Conservation (phyloP, 2,329 filamentous ascomycete genomes). For the Sporothrix brasiliensis region DNA sequence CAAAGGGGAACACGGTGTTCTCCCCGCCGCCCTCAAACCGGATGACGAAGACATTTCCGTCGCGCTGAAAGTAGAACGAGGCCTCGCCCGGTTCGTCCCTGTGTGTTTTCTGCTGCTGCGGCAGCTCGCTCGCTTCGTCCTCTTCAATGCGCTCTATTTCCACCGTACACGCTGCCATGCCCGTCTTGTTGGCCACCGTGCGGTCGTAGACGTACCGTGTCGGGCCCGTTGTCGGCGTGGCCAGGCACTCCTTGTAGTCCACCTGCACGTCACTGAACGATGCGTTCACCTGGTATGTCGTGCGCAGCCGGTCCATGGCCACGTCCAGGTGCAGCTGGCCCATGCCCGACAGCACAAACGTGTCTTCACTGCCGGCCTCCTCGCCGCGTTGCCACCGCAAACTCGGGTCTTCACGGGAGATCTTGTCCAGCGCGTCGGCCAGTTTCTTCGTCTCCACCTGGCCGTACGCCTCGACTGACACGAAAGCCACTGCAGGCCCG, state of each 20-base stretch:
- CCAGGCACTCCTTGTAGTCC: slow-evolving; percentile 85
- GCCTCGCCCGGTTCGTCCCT: not conserved
- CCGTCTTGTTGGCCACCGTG: slow-evolving; percentile 75
- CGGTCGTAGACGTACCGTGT: slow-evolving; percentile 72
- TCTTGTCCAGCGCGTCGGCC: slow-evolving; percentile 71
- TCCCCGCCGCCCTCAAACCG: slow-evolving; percentile 50
- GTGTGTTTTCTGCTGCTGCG: not conserved
- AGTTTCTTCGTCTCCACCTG: slow-evolving; percentile 75
- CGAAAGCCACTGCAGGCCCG: slow-evolving; percentile 92
- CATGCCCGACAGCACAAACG: slow-evolving; percentile 94
- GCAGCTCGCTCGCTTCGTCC: not conserved
- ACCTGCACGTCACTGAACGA: slow-evolving; percentile 91
- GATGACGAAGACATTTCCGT: slow-evolving; percentile 69
- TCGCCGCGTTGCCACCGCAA: slow-evolving; percentile 78
- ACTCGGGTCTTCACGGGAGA: slow-evolving; percentile 90
- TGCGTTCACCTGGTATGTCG: slow-evolving; percentile 85
- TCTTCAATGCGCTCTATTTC: slow-evolving; percentile 61
- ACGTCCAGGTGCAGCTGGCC: slow-evolving; percentile 95
- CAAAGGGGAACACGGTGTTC: slow-evolving; percentile 47
- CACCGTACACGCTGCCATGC: slow-evolving; percentile 75
- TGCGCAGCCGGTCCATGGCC: slow-evolving; percentile 81
- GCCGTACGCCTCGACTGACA: slow-evolving; percentile 75
- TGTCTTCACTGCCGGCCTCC: slow-evolving; percentile 71
- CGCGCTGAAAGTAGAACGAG: slow-evolving; percentile 50
- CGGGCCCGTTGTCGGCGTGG: slow-evolving; percentile 58